These are phyloP conservation scores for Porphyrellus cyaneotinctus DNA, from an alignment of 768 basidiomycete species.

Conservation along the genomic window DNA sequence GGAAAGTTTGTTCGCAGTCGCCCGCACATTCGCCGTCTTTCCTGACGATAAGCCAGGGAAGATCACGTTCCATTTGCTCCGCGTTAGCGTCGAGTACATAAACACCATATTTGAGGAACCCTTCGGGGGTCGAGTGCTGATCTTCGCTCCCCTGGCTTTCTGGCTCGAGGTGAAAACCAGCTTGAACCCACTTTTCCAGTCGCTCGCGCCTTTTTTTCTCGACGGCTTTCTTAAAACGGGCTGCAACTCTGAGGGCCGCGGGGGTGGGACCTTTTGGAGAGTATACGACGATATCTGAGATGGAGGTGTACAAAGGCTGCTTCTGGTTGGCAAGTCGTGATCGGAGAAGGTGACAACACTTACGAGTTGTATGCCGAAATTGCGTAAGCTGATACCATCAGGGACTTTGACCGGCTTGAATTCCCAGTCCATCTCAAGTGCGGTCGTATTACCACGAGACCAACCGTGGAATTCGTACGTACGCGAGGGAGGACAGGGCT, in stretches of 20 bases:
- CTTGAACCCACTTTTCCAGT: conserved; percentile 20
- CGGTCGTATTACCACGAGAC: conserved; percentile 13
- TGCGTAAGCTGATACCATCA: conserved; percentile 77
- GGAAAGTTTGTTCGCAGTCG: conserved; percentile 12
- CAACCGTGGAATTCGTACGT: conserved; percentile 19
- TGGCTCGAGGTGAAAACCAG: conserved; percentile 9
- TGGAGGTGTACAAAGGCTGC: conserved; percentile 77
- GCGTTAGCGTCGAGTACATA: conserved; percentile 30
- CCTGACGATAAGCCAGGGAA: conserved; percentile 27
- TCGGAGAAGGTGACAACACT: conserved; percentile 32
- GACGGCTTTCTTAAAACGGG: conserved; percentile 62
- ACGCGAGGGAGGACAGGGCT: conserved; percentile 22
- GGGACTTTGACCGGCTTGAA: conserved; percentile 72
- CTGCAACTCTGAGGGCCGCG: conserved; percentile 56
- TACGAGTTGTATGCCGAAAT: conserved; percentile 87
- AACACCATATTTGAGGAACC: conserved; percentile 30
- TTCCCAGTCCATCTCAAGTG: conserved; percentile 43
- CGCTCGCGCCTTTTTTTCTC: conserved; percentile 55
- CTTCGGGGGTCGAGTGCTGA: conserved; percentile 21
- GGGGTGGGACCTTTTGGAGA: conserved; percentile 62
- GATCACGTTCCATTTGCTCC: conserved; percentile 24
- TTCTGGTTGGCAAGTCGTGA: conserved; percentile 7
- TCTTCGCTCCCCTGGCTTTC: conserved; percentile 14
- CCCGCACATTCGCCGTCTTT: conserved; percentile 27
- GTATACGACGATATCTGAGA: conserved; percentile 90